Evolutionary conservation across 169 alveolate species (phyloP), one percentile per base, ranked within the genome.

Genomic region (Cryptosporidium canis): DNA sequence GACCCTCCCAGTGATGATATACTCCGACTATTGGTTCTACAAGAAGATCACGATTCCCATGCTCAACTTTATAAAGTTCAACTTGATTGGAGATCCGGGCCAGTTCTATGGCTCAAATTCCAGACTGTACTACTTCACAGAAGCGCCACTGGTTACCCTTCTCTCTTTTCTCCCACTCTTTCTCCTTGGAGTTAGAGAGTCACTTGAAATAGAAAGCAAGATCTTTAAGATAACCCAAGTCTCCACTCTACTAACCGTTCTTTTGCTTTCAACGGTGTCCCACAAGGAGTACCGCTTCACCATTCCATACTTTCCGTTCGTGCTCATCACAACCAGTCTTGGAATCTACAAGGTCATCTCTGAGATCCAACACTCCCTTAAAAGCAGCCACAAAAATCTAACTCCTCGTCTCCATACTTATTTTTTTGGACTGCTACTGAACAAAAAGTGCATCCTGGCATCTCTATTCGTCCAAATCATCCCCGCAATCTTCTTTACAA

Each of bases 221-320:
- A 61, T 12, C 18, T 11, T 31, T 8, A 70, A 53, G 21, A 29
- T 11, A 1, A 14, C 21, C 11, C 84, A 70, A 8, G 35, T 45
- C 8, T 44, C 67, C 7, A 45, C 37, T 9, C 9, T 67, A 43
- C 14, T 61, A 2, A 6, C 55, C 14, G 35, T 33, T 5, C 18
- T 70, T 14, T 31, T 51, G 3, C 43, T 85, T 14, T 85, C 92
- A 2, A 33, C 48, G 2, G 39, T 91, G 7, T 66, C 91, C 8
- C 92, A 85, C 45, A 85, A 85, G 58, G 92, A 85, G 58, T 43
- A 55, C 35, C 70, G 92, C 11, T 85, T 85, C 63, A 56, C 83
- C 8, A 41, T 83, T 2, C 85, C 91, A 27, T 85, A 71, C 41
- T 83, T 85, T 53, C 92, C 92, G 8, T 39, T 66, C 16, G 7